These are phyloP conservation scores for Jackrogersella multiformis DNA, from an alignment of 495 filamentous ascomycete species.

Conservation along the genomic window DNA sequence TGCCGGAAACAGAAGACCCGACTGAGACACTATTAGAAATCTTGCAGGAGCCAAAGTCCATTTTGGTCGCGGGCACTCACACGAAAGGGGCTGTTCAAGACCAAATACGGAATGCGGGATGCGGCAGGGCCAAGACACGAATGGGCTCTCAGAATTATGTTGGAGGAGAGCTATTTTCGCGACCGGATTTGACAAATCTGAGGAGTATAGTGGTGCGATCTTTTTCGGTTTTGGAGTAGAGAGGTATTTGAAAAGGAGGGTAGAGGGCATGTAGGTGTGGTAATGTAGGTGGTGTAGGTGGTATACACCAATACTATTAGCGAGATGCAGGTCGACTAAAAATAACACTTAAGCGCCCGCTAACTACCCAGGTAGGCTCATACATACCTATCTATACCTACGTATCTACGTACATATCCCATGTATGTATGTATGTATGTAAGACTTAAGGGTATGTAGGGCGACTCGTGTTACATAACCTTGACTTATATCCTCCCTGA, in stretches of 20 bases:
- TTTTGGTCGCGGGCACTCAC: conserved; percentile 26
- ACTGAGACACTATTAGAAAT: conserved; percentile 28
- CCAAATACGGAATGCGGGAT: conserved; percentile 33
- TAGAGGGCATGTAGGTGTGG: conserved; percentile 3
- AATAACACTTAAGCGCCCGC: conserved; percentile 21
- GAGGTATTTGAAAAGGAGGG: conserved; percentile 15
- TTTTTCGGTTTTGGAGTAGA: neutral
- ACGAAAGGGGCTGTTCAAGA: conserved; percentile 26
- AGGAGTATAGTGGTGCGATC: neutral
- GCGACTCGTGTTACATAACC: conserved; percentile 3
- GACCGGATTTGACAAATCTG: conserved; percentile 4
- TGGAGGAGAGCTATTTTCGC: conserved; percentile 19
- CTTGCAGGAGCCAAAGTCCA: conserved; percentile 12
- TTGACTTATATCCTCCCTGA: neutral
- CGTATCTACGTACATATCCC: too few species aligned
- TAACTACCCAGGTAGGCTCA: too few species aligned
- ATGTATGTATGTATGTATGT: too few species aligned
- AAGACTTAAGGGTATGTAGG: neutral
- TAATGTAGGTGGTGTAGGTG: neutral
- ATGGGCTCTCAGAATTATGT: conserved; percentile 12
- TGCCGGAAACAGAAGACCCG: conserved; percentile 16
- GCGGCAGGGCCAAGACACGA: conserved; percentile 13
- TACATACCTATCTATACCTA: too few species aligned
- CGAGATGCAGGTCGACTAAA: conserved; percentile 8
- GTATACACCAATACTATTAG: neutral